These are phyloP conservation scores for Chalciporus sphaerocephalus DNA, from an alignment of 768 basidiomycete genomes.

Conservation along the genomic window DNA sequence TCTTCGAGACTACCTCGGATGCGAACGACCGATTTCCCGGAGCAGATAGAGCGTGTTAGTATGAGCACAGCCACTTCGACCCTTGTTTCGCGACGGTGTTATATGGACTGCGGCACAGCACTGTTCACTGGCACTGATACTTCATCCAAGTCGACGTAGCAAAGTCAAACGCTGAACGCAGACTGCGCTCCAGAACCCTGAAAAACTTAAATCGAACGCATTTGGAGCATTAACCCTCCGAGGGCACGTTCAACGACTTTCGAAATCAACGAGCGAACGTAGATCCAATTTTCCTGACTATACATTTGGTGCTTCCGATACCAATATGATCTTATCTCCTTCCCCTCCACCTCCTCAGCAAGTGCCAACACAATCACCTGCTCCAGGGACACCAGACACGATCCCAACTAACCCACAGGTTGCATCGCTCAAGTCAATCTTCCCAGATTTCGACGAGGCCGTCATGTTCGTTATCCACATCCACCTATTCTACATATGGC, in stretches of 20 bases:
- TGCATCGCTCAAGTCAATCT: conserved; percentile 58
- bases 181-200: no score
- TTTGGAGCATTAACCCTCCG: no score
- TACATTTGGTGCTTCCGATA: neutral
- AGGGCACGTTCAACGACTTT: neutral
- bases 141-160: no score
- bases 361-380: neutral
- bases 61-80: no score
- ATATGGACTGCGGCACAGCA: no score
- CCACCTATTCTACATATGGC: neutral
- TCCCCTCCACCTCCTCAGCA: conserved; percentile 12
- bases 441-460: conserved; percentile 73
- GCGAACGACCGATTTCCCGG: no score
- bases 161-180: no score
- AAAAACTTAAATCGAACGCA: no score
- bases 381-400: neutral
- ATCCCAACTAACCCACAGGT: conserved; percentile 43
- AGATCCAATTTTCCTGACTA: neutral
- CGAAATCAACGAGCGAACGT: neutral
- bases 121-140: no score
- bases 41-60: no score
- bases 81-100: no score
- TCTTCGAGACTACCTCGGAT: no score
- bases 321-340: conserved; percentile 20
- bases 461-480: conserved; percentile 48